Evolutionary conservation across 2,329 filamentous ascomycete species (phyloP).

Genomic region (Phialocephala sp.): DNA sequence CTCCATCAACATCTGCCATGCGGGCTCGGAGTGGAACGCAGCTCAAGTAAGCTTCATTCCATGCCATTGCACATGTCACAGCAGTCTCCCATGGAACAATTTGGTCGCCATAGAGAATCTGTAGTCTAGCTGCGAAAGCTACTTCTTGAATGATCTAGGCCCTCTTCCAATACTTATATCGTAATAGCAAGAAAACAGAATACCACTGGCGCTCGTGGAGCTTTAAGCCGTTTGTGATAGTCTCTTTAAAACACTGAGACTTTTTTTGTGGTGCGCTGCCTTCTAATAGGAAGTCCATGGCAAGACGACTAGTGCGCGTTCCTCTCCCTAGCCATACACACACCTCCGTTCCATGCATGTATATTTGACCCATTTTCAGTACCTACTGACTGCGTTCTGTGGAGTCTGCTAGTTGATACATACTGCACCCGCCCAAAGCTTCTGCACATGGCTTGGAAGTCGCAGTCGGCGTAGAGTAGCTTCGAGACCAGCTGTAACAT

Average conservation of each 20-base stretch:
- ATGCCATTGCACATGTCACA: background rate
- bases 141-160: background rate
- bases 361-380: background rate
- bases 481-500: background rate
- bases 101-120: background rate
- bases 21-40: background rate
- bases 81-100: background rate
- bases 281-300: background rate
- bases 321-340: background rate
- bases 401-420: background rate
- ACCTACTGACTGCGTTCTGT: background rate
- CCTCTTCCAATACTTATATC: background rate
- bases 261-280: background rate
- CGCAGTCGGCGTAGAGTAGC: background rate
- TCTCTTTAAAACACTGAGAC: background rate
- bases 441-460: background rate
- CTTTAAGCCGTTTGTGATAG: background rate
- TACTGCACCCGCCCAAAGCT: background rate
- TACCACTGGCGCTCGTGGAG: background rate
- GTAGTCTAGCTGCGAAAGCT: background rate
- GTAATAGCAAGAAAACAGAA: background rate
- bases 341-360: background rate
- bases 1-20: background rate
- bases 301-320: background rate
- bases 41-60: background rate